Evolutionary conservation across 2,329 filamentous ascomycete species (phyloP).

Genomic region (Ceratocystis huliohia): DNA sequence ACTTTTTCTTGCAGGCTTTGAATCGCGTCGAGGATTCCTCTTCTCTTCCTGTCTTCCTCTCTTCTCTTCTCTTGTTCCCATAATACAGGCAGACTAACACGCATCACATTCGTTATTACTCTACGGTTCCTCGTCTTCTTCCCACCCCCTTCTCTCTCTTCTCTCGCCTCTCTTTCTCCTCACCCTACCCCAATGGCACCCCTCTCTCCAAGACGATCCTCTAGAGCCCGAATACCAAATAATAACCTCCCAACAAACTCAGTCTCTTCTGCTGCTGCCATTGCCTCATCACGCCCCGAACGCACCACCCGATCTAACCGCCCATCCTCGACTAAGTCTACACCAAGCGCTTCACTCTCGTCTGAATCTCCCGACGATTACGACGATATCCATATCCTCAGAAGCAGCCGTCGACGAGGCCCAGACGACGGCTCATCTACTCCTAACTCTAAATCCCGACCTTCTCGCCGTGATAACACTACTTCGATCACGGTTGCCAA

Average conservation of each 20-base stretch:
- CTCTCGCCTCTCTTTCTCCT: conserved; percentile 27
- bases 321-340: conserved; percentile 58
- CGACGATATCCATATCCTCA: conserved; percentile 57
- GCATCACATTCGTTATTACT: not conserved
- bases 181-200: conserved; percentile 41
- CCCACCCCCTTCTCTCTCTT: conserved; percentile 25
- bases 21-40: not conserved
- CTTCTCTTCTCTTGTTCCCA: conserved; percentile 26
- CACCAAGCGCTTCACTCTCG: conserved; percentile 58
- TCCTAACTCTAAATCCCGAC: conserved; percentile 15
- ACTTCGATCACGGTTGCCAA: conserved; percentile 27
- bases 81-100: conserved; percentile 17
- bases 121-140: conserved; percentile 25
- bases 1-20: not conserved
- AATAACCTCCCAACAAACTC: conserved; percentile 49
- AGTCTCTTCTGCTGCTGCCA: conserved; percentile 36
- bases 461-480: conserved; percentile 29
- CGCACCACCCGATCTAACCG: conserved; percentile 58
- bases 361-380: conserved; percentile 55
- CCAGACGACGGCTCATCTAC: conserved; percentile 43
- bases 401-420: conserved; percentile 66
- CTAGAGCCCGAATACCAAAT: conserved; percentile 69
- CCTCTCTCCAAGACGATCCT: conserved; percentile 70
- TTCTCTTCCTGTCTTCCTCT: conserved; percentile 23
- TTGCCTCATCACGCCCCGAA: conserved; percentile 63